Evolutionary conservation across 1,284 basidiomycete genomes (phyloP), one percentile per base, ranked within the genome.

Genomic region (Wallemia mellicola): DNA sequence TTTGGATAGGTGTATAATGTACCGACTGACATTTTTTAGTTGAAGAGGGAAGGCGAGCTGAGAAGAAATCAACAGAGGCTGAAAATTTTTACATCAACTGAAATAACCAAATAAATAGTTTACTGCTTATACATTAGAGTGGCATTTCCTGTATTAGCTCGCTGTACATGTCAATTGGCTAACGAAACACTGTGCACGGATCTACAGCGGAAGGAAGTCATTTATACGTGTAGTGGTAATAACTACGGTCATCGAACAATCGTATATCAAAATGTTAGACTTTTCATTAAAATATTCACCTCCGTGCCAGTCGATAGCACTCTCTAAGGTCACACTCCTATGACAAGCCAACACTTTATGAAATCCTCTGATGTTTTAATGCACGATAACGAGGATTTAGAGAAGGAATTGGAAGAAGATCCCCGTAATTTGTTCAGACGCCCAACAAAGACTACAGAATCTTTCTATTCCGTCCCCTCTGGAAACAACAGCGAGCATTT

Each of bases 1-100:
- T n/a, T n/a, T 25, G 48, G 28, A 24, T 55, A 28, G 24, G 60
- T 56, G 61, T 59, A 61, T 33, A 63, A 30, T 28, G 32, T 59
- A 30, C 60, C 62, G 59, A 58, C 32, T 30, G 62, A 33, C 32
- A 59, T 55, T 26, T 48, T n/a, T 7, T 48, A 3, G 38, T 7
- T 11, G n/a, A n/a, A 11, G 38, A 3, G n/a, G 38, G 14, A 48
- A n/a, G 22, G 38, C 5, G 22, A n/a, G 22, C 5, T 11, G 38
- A 17, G 38, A n/a, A 48, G 9, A 48, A 48, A n/a, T 48, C 38
- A 48, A 48, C 7, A 48, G 14, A 11, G 19, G 14, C 22, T 11
- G 19, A 48, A 48, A 48, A 48, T 48, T 48, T 48, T 11, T 30
- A 30, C 17, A 7, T 30, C 28, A 30, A 30, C n/a, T n/a, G n/a